Evolutionary conservation across 352 stramenopile genomes (phyloP), one percentile per base, ranked within the genome.

Genomic region (Globisporangium acanthophoron): DNA sequence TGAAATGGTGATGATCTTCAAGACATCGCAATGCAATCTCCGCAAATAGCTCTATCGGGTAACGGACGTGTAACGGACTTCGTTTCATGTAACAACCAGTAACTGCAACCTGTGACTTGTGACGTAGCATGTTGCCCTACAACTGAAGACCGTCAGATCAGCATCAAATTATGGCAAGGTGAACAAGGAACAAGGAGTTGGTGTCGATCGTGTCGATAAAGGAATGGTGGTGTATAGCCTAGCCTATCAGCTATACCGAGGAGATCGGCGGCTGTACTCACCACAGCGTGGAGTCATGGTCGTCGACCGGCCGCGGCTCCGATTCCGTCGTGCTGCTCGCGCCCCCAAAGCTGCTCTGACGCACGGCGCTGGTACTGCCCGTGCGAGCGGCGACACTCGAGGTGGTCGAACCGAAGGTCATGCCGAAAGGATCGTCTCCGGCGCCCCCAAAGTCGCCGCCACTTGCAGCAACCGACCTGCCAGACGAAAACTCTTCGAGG

Each of bases 401-500:
- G 37, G 40, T 59, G 0, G 27, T 47, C 11, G 59, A 65, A 56
- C 65, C 54, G 46, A 52, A 56, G 51, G 33, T 27, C n/a, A 47
- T 39, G n/a, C 49, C 31, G 37, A 56, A 56, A 18, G 39, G 41
- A 27, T 41, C 41, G 20, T 21, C 43, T 16, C 11, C 31, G 21
- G 24, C 3, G 27, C 55, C 13, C 53, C 61, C 33, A 68, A 73
- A 21, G 56, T 70, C 63, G 18, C 52, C 56, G 46, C 31, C 41
- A 66, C 15, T 59, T 46, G 56, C 37, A 15, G 33, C 15, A 1
- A 35, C 44, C 8, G 43, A 53, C 35, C 71, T 70, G 13, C 68
- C 72, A 40, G 71, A 66, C 5, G 67, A 73, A 54, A 87, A 87
- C 50, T 85, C 77, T 35, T 87, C 77, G 24, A 87, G 52, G 15